Percentiles rank a stretch among this genome's conserved stretches.
phyloP scores from a whole-genome alignment of 179 eudicot species.

The Carnegiea gigantea region DNA sequence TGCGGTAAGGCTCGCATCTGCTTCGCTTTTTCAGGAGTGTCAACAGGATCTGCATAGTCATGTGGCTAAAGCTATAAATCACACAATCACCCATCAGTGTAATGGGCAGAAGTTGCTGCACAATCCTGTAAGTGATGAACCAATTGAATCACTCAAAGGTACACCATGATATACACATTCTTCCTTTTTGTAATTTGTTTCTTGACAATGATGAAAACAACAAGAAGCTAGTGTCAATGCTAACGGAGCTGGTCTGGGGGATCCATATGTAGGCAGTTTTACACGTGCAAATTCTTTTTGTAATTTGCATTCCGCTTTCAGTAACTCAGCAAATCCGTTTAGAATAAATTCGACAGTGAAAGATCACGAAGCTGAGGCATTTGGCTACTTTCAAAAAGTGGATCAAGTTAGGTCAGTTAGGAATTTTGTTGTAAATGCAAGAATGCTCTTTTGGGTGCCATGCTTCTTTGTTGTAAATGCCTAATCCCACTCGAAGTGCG shows the following conservation, averaged over 20 bases:
- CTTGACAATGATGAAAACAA: background rate
- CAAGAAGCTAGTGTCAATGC: background rate
- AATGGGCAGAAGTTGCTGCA: conserved; percentile 33
- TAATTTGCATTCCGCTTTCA: conserved; percentile 5
- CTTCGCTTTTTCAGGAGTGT: conserved; percentile 22
- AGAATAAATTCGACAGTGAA: conserved; percentile 22
- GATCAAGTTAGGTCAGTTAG: conserved; percentile 10
- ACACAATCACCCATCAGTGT: conserved; percentile 25
- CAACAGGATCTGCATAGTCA: conserved; percentile 24
- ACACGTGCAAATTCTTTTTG: background rate
- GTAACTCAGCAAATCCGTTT: conserved; percentile 11
- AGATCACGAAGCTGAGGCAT: conserved; percentile 13
- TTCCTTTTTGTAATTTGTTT: conserved; percentile 1
- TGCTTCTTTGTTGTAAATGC: conserved; percentile 13
- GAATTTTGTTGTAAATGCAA: conserved; percentile 18
- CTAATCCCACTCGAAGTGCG: conserved; percentile 7
- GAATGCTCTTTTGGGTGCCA: conserved; percentile 4
- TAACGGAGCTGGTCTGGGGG: background rate
- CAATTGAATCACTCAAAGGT: conserved; percentile 33
- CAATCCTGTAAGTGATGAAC: conserved; percentile 41
- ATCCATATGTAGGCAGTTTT: background rate
- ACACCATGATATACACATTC: conserved; percentile 25
- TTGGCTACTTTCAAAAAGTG: background rate
- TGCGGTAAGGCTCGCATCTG: conserved; percentile 29
- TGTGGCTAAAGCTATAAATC: conserved; percentile 19